These are phyloP conservation scores for Erigeron canadensis DNA, from an alignment of 129 eudicot species.

Conservation along the genomic window DNA sequence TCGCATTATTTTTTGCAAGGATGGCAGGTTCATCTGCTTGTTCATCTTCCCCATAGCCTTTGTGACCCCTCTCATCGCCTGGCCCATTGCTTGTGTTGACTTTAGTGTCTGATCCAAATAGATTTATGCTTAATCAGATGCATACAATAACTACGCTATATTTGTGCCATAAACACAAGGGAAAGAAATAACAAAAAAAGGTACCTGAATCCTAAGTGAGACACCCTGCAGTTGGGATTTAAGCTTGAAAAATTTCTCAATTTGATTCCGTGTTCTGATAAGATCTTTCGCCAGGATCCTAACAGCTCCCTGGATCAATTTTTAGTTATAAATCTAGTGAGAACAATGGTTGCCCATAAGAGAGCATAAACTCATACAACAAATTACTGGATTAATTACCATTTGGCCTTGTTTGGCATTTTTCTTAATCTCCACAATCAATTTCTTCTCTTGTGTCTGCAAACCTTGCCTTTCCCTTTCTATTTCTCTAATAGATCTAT, in stretches of 20 bases:
- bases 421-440: conserved; percentile 84
- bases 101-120: conserved; percentile 60
- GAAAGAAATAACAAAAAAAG: background rate
- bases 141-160: background rate
- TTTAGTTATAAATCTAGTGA: background rate
- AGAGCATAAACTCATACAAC: background rate
- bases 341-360: background rate
- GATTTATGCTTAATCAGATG: background rate
- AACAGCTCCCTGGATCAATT: conserved; percentile 71
- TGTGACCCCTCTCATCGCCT: conserved; percentile 98
- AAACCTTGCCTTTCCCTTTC: conserved; percentile 93
- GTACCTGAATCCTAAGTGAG: conserved; percentile 87
- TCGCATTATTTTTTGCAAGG: conserved; percentile 88
- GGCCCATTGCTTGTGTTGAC: conserved; percentile 99
- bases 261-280: conserved; percentile 86
- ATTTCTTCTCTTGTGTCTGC: conserved; percentile 90
- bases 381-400: conserved; percentile 53
- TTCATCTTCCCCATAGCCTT: conserved; percentile 99
- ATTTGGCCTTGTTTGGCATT: conserved; percentile 97
- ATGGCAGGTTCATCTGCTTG: conserved; percentile 90
- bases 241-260: conserved; percentile 86
- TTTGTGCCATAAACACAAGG: background rate
- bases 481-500: conserved; percentile 86
- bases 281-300: conserved; percentile 98
- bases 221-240: conserved; percentile 97